Evolutionary conservation across 2,329 filamentous ascomycete species (phyloP).

Genomic region (Diaporthe citri): DNA sequence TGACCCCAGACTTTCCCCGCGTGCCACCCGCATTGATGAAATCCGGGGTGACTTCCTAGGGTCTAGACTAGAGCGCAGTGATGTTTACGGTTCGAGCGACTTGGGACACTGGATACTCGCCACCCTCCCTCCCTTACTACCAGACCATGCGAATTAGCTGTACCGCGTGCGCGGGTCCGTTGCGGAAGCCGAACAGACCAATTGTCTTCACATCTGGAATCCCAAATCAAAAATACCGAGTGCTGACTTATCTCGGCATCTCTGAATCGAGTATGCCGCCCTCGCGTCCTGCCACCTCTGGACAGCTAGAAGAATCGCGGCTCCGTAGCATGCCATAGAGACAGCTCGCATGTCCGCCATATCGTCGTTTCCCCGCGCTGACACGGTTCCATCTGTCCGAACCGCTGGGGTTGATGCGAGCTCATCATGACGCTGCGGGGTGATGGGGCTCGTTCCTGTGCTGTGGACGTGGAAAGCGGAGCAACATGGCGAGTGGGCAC

Average conservation of each 20-base stretch:
- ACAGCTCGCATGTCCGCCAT: not conserved
- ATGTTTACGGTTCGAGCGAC: not conserved
- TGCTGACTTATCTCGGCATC: not conserved
- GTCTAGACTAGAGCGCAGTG: not conserved
- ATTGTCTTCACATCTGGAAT: not conserved
- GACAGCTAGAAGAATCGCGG: not conserved
- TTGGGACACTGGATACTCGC: not conserved
- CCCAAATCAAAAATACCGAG: not conserved
- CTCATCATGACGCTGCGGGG: not conserved
- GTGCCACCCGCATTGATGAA: conserved; percentile 14
- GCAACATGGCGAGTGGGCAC: not conserved
- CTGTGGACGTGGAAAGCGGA: conserved; percentile 7
- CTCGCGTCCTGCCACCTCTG: not conserved
- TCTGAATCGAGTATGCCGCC: conserved; percentile 19
- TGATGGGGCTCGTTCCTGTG: not conserved
- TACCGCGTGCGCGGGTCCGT: not conserved
- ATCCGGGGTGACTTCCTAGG: conserved; percentile 1
- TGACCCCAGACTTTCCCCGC: conserved; percentile 24
- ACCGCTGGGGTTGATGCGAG: conserved; percentile 7
- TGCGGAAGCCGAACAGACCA: conserved; percentile 9
- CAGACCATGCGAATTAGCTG: not conserved
- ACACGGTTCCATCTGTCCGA: conserved; percentile 11
- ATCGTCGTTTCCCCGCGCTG: not conserved
- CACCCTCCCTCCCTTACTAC: not conserved
- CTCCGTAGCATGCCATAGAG: conserved; percentile 1